Evolutionary conservation across 768 basidiomycete genomes (phyloP).

Genomic region (Pholiota microspora): DNA sequence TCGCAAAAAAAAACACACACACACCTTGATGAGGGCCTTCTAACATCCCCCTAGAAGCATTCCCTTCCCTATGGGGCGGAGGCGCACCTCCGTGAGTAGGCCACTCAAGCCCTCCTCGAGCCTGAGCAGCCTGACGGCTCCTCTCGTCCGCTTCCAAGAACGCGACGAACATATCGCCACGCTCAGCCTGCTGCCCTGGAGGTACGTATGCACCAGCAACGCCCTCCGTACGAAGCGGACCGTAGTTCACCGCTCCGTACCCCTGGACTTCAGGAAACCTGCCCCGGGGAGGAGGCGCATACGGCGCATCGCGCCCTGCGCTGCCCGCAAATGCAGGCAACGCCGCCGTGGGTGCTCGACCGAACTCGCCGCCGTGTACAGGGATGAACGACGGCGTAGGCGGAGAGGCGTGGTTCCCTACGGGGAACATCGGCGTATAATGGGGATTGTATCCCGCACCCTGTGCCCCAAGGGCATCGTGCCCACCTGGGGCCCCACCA

Average conservation of each 20-base stretch:
- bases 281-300: neutral
- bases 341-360: neutral
- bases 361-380: neutral
- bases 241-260: neutral
- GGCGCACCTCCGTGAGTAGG: slow-evolving; percentile 13
- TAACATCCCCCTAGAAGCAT: neutral
- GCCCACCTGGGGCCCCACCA: neutral
- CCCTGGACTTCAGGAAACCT: neutral
- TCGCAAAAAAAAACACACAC: neutral
- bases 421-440: slow-evolving; percentile 18
- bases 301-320: neutral
- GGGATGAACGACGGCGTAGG: slow-evolving; percentile 17
- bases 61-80: neutral
- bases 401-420: slow-evolving; percentile 5
- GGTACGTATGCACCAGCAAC: neutral
- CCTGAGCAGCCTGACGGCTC: slow-evolving; percentile 10
- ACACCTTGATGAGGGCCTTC: neutral
- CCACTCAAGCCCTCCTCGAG: slow-evolving; percentile 16
- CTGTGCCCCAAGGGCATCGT: neutral
- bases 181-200: neutral
- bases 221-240: neutral
- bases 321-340: neutral
- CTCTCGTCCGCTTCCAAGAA: slow-evolving; percentile 29
- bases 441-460: neutral
- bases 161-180: slow-evolving; percentile 24